phyloP scores from a whole-genome alignment of 305 asterid species.

The Solanum hybrid region DNA sequence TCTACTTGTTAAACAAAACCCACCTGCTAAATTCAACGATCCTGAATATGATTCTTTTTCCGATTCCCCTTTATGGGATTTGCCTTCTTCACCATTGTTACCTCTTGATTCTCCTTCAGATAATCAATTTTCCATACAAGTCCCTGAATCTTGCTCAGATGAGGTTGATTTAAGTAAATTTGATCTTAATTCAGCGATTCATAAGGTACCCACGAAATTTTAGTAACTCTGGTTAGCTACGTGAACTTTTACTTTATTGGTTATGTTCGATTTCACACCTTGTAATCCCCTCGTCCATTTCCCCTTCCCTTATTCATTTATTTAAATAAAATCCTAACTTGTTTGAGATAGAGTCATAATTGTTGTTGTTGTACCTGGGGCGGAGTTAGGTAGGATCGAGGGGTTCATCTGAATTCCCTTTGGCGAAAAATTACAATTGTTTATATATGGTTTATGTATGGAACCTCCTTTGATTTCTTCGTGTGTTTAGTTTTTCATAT shows the following conservation, averaged over 20 bases:
- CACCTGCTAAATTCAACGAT: slow-evolving; percentile 68
- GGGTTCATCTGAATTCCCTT: neutral
- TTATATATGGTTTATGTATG: neutral
- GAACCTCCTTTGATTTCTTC: neutral
- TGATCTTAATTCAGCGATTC: slow-evolving; percentile 52
- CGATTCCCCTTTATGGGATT: slow-evolving; percentile 87
- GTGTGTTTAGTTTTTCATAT: neutral
- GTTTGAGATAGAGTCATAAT: neutral
- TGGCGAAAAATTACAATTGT: neutral
- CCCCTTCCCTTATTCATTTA: neutral
- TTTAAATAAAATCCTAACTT: neutral
- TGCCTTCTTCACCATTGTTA: slow-evolving; percentile 50
- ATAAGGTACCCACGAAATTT: slow-evolving; percentile 31
- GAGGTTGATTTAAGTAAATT: slow-evolving; percentile 29
- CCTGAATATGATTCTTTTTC: slow-evolving; percentile 61
- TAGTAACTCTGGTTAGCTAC: neutral
- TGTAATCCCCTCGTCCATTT: neutral
- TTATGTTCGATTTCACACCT: neutral
- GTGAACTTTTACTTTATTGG: neutral
- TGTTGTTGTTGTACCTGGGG: neutral
- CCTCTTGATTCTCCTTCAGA: slow-evolving; percentile 9
- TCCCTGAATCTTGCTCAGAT: neutral
- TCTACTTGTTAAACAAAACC: slow-evolving; percentile 54
- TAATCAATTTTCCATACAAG: neutral
- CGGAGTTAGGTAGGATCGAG: neutral